Evolutionary conservation across 2,329 filamentous ascomycete genomes (phyloP), one percentile per base, ranked within the genome.

Genomic region (Diaporthe ilicicola): DNA sequence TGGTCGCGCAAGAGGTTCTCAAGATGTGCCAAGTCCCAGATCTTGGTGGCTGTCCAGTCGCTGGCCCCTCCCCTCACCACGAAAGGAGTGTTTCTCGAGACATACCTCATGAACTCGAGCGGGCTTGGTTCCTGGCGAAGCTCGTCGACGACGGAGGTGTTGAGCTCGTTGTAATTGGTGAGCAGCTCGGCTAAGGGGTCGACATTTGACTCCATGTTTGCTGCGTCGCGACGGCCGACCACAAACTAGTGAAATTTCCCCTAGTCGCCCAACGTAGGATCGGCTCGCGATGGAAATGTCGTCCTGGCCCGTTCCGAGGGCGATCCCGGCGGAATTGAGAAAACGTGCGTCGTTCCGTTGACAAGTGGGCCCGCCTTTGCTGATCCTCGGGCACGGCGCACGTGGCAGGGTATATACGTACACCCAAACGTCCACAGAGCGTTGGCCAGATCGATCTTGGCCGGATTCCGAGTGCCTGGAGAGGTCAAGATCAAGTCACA

Each of bases 21-120:
- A 4, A 96, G 83, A 76, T 90, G 92, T 1, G 81, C 77, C 2
- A 87, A 85, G 71, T 87, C 86, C 93, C 93, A 96, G 64, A 81
- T 84, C 69, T 81, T 83, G 3, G 84, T 84, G 0, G 93, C 92
- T 48, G 83, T 82, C 92, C 93, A 95, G 44, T 85, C 80, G 0
- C 77, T 77, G 1, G 92, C 92, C 3, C 86, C 92, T 10, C 85
- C 82, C 46, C 91, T 86, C 34, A 95, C 83, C 3, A 95, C 88
- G 75, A 95, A 95, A 0, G 93, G 93, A 1, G 89, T 87, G 78
- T 95, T 96, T 44, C 84, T 86, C 19, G 91, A 87, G 24, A 95
- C 92, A 79, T 90, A 92, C 76, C 92, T 89, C 90, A 94, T 92
- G 78, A 95, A 95, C 77, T 95, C 91, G 7, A 96, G 86, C 0